Evolutionary conservation across 257 asterid genomes (phyloP).

Genomic region (Oldenlandia corymbosa): DNA sequence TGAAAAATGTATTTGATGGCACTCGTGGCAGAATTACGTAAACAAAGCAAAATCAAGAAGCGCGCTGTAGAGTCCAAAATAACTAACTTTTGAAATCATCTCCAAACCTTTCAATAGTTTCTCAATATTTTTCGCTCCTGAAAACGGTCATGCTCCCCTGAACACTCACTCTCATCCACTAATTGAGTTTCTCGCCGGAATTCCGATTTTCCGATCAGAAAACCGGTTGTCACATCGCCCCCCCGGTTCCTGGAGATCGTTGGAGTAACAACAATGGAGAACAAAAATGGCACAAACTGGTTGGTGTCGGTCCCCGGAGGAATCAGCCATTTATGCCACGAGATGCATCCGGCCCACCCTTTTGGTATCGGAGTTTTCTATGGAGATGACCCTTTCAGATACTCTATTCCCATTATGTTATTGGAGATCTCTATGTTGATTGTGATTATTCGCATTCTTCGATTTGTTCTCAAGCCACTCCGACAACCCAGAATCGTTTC

Average conservation of each 20-base stretch:
- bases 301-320: constrained; percentile 1
- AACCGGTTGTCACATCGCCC: neutral
- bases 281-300: neutral
- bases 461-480: constrained; percentile 64
- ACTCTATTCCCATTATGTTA: constrained; percentile 48
- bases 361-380: constrained; percentile 79
- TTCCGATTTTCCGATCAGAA: neutral
- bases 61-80: neutral
- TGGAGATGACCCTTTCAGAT: constrained; percentile 62
- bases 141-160: no score
- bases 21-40: no score
- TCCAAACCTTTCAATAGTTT: no score
- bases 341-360: constrained; percentile 20
- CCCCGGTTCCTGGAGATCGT: neutral
- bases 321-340: constrained; percentile 31
- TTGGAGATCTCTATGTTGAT: constrained; percentile 33
- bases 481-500: constrained; percentile 62
- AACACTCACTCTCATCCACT: neutral
- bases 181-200: neutral
- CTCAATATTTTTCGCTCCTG: no score
- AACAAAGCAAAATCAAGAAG: neutral
- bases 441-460: constrained; percentile 33
- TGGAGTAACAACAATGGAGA: neutral
- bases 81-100: constrained; percentile 17
- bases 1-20: no score